Conservation (phyloP, 2,329 filamentous ascomycete species). For the Macroventuria anomochaeta region DNA sequence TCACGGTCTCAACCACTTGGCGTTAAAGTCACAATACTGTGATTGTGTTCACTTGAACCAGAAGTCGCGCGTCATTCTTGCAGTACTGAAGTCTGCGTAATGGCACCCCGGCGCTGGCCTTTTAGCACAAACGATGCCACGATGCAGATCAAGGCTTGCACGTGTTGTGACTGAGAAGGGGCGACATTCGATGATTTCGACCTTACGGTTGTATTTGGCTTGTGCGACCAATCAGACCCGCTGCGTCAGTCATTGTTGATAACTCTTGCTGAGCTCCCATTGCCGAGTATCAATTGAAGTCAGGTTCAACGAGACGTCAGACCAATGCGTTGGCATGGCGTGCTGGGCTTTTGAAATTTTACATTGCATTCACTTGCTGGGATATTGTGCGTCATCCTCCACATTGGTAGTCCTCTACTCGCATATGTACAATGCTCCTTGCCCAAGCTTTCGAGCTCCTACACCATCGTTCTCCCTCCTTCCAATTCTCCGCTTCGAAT, state of each 20-base stretch:
- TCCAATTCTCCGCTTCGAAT: neutral
- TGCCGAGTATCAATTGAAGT: no score
- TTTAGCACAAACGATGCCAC: no score
- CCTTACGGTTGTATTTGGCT: no score
- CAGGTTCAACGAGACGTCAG: no score
- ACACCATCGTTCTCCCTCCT: neutral
- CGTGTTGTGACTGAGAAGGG: no score
- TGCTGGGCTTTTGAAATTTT: neutral
- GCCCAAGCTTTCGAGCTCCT: neutral
- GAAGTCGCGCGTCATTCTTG: no score
- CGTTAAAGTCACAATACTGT: conserved; percentile 18
- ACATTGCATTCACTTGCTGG: conserved; percentile 25
- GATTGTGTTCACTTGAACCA: neutral
- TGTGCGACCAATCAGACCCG: neutral
- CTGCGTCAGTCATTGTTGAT: neutral
- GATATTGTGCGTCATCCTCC: conserved; percentile 16
- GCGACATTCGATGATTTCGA: no score
- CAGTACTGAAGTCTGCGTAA: no score
- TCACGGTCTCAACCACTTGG: conserved; percentile 9
- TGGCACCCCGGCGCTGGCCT: no score
- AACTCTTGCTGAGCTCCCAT: no score
- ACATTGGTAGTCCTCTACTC: neutral
- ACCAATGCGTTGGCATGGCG: no score
- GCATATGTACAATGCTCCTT: conserved; percentile 24
- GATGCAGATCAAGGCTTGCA: no score